These are phyloP conservation scores for Kwoniella newhampshirensis DNA, from an alignment of 768 basidiomycete genomes.

Conservation along the genomic window DNA sequence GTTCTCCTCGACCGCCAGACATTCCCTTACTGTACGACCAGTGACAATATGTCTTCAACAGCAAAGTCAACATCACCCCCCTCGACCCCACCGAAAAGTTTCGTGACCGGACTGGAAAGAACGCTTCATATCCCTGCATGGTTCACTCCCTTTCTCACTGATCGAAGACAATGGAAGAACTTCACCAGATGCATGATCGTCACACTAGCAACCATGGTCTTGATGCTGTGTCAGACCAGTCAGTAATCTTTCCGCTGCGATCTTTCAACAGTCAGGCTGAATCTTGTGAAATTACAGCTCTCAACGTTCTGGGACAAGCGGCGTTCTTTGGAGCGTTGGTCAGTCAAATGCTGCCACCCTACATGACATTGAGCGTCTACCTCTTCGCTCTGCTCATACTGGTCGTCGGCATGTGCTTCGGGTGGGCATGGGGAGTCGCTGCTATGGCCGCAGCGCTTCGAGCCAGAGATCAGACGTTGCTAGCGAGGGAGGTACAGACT, in stretches of 20 bases:
- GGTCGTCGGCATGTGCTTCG: constrained; percentile 58
- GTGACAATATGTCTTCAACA: not conserved
- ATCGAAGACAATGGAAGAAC: constrained; percentile 47
- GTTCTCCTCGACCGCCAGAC: no score
- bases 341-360: constrained; percentile 58
- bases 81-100: not conserved
- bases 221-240: constrained; percentile 42
- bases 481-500: constrained; percentile 27
- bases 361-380: constrained; percentile 59
- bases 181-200: constrained; percentile 45
- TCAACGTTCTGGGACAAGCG: constrained; percentile 43
- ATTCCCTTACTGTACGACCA: no score
- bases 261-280: not conserved
- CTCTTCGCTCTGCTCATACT: constrained; percentile 58
- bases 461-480: constrained; percentile 46
- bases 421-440: constrained; percentile 62
- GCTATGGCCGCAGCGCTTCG: constrained; percentile 60
- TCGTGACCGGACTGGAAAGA: constrained; percentile 7
- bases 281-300: constrained; percentile 19
- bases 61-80: not conserved
- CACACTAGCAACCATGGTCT: constrained; percentile 39
- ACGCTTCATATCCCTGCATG: constrained; percentile 11
- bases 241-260: constrained; percentile 22
- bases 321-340: constrained; percentile 56
- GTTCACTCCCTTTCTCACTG: constrained; percentile 16